Evolutionary conservation across 2,329 filamentous ascomycete species (phyloP).

Genomic region (Venturia effusa): DNA sequence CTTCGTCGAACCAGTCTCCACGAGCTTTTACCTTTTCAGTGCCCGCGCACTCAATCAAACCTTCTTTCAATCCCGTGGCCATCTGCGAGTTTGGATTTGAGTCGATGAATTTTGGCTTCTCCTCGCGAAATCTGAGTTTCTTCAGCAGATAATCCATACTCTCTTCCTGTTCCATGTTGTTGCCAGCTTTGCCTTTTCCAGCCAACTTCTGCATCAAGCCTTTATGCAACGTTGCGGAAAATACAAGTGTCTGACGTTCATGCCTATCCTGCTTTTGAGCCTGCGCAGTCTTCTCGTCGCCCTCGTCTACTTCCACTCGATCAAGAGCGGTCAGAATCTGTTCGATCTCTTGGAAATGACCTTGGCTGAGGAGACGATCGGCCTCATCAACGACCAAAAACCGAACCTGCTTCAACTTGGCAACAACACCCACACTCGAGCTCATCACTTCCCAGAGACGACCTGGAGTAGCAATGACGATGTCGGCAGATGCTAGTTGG

Average conservation of each 20-base stretch:
- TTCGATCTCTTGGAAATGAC: slow-evolving; percentile 89
- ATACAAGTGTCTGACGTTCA: slow-evolving; percentile 77
- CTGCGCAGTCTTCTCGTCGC: background rate
- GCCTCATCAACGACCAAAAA: slow-evolving; percentile 93
- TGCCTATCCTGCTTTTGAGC: slow-evolving; percentile 18
- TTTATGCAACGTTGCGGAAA: slow-evolving; percentile 93
- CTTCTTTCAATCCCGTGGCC: slow-evolving; percentile 76
- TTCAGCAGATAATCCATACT: slow-evolving; percentile 89
- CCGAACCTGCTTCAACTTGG: slow-evolving; percentile 58
- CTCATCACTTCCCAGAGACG: slow-evolving; percentile 90
- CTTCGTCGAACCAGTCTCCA: background rate
- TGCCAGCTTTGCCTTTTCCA: slow-evolving; percentile 48
- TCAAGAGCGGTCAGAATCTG: slow-evolving; percentile 79
- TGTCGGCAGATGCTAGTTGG: slow-evolving; percentile 71
- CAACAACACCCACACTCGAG: slow-evolving; percentile 57
- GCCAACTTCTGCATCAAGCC: slow-evolving; percentile 82
- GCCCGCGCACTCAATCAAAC: slow-evolving; percentile 80
- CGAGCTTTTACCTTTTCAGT: slow-evolving; percentile 73
- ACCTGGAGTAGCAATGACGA: slow-evolving; percentile 88
- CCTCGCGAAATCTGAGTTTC: slow-evolving; percentile 77
- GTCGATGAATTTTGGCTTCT: slow-evolving; percentile 82
- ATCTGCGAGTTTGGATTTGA: slow-evolving; percentile 83
- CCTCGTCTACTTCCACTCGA: slow-evolving; percentile 31
- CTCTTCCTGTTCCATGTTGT: slow-evolving; percentile 60
- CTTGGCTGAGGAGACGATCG: slow-evolving; percentile 80